Evolutionary conservation across 192 early-diverging fungal species (phyloP).

Genomic region (Martensiomyces pterosporus): DNA sequence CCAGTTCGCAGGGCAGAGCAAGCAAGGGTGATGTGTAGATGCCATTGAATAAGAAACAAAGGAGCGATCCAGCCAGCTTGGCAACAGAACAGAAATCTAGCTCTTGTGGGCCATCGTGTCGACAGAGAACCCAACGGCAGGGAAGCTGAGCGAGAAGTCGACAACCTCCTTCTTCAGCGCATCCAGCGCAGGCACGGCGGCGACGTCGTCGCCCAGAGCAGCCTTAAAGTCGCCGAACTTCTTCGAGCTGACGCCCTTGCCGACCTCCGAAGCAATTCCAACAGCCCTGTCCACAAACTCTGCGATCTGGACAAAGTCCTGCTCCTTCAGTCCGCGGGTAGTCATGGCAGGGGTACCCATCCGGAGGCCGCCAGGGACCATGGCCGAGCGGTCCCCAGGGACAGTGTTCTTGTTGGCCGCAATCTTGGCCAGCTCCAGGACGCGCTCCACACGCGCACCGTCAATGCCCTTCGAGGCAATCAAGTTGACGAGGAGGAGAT

Average conservation of each 20-base stretch:
- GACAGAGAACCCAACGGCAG: constrained; percentile 79
- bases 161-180: constrained; percentile 76
- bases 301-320: constrained; percentile 85
- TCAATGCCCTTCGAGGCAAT: constrained; percentile 74
- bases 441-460: constrained; percentile 92
- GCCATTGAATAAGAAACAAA: too few species aligned
- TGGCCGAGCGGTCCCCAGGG: constrained; percentile 90
- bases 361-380: constrained; percentile 91
- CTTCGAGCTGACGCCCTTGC: constrained; percentile 59
- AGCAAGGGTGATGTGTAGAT: too few species aligned
- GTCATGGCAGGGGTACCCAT: constrained; percentile 99
- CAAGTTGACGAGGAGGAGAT: constrained; percentile 89
- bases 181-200: constrained; percentile 55
- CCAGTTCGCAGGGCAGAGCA: too few species aligned
- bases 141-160: constrained; percentile 81
- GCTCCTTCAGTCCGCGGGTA: constrained; percentile 78
- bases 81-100: constrained; percentile 5
- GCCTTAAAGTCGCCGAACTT: constrained; percentile 92
- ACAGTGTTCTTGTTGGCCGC: constrained; percentile 99
- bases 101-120: constrained; percentile 59
- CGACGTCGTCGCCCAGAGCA: constrained; percentile 66
- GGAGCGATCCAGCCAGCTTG: too few species aligned
- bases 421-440: constrained; percentile 95
- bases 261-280: constrained; percentile 67
- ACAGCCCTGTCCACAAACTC: constrained; percentile 88